Evolutionary conservation across 345 rosid genomes (phyloP), one percentile per base, ranked within the genome.

Genomic region (Psidium friedrichsthalianum): DNA sequence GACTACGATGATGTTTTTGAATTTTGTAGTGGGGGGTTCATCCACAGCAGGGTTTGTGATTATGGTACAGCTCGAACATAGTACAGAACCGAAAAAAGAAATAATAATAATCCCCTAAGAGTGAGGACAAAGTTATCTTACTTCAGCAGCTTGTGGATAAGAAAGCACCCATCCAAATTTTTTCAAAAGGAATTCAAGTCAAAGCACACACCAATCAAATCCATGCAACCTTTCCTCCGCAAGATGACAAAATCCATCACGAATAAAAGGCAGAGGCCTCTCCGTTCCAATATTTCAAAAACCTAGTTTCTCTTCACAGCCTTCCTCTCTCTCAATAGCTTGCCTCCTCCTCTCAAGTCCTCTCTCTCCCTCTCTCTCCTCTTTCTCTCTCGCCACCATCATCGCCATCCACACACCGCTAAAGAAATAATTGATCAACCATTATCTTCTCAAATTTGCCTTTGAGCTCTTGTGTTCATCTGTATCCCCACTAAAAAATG

Each of bases 241-340:
- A 57, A 92, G 25, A 87, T 51, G 95, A 93, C 96, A 93, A 88
- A 86, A 82, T 29, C 10, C 87, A 80, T 85, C 92, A 56, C 58
- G 22, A 55, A 93, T 94, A 96, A 93, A 95, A 93, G 86, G 86
- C 88, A 21, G 20, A 24, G 89, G 90, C 87, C 84, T 91, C 90
- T 83, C 90, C 85, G 88, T 88, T 88, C 90, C 90, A 93, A 96
- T 95, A 93, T 93, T 96, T 94, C 95, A 95, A 93, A 90, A 84
- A 74, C 94, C 87, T 36, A 6, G 82, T 36, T 78, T 89, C 86
- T 83, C 53, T 86, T 89, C 16, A 1, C 36, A 57, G 74, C 78
- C 56, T 24, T 58, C 51, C 69, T 53, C 18, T 10, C 12, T 29
- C 69, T 54, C 52, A 51, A 1, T 9, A 32, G 24, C 12, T 29